Evolutionary conservation across 2,329 filamentous ascomycete species (phyloP), one percentile per base, ranked within the genome.

Genomic region (Sarocladium strictum): DNA sequence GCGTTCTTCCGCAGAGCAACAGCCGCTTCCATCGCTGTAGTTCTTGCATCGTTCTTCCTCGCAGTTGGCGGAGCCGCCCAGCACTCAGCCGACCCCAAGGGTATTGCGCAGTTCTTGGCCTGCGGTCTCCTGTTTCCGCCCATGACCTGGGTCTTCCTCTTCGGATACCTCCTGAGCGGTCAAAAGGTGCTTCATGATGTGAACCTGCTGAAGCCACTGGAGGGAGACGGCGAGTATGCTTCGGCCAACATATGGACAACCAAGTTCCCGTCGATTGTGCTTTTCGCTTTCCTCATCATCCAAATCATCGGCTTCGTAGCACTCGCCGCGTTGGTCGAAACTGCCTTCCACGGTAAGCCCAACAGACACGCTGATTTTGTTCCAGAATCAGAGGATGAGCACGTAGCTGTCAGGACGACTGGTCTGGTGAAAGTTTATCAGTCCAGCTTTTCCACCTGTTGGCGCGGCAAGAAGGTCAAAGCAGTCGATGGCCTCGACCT

Each of bases 1-100:
- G 80, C 86, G 4, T 85, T 94, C 62, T 95, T 95, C 74, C 86
- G 81, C 61, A 90, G 86, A 65, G 84, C 90, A 0, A 62, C 90
- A 95, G 66, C 79, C 95, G 65, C 65, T 3, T 90, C 86, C 47
- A 90, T 90, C 17, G 90, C 93, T 57, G 80, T 84, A 79, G 87
- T 33, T 84, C 85, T 6, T 84, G 95, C 33, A 69, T 82, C 14
- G 75, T 74, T 3, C 88, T 95, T 59, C 87, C 84, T 45, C 95
- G 64, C 65, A n/a, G 55, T 62, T 11, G 52, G 43, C 1, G 59
- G 59, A 10, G 26, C 43, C 5, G 19, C 29, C 7, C 23, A 29
- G n/a, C 11, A 32, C 43, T n/a, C 23, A 23, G 43, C 15, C 3
- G 26, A 27, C 26, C 14, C 23, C 6, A 49, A 43, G 21, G 21